Percentiles rank a stretch among this genome's conserved stretches.
Conservation (phyloP, 306 rosid species). For the Lagenaria siceraria region DNA sequence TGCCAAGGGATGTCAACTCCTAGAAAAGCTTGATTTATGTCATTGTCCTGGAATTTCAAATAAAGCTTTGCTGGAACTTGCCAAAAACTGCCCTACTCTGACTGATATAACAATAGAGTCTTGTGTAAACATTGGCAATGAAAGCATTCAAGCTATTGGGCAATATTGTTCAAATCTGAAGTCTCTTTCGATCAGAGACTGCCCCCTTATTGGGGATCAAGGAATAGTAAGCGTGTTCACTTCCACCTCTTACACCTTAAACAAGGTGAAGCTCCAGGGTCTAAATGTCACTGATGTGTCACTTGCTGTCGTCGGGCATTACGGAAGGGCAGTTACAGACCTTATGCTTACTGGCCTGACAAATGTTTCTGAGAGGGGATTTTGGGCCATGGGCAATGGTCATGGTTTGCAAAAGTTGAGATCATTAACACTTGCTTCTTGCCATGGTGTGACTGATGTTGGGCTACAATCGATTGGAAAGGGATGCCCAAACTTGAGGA, state of each 20-base stretch:
- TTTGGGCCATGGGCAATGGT: slow-evolving; percentile 87
- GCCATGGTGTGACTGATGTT: slow-evolving; percentile 62
- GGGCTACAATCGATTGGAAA: slow-evolving; percentile 69
- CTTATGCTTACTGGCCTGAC: slow-evolving; percentile 52
- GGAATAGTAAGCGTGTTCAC: slow-evolving; percentile 59
- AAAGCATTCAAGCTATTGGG: slow-evolving; percentile 70
- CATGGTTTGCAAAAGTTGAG: slow-evolving; percentile 74
- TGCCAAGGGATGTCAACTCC: slow-evolving; percentile 50
- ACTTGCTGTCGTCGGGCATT: slow-evolving; percentile 83
- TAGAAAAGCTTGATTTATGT: slow-evolving; percentile 70
- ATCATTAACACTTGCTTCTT: slow-evolving; percentile 44
- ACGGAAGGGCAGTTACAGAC: slow-evolving; percentile 55
- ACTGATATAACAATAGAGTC: slow-evolving; percentile 59
- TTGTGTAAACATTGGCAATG: slow-evolving; percentile 67
- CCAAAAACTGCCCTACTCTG: slow-evolving; percentile 64
- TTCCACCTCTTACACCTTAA: slow-evolving; percentile 39
- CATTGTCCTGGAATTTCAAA: slow-evolving; percentile 58
- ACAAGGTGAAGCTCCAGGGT: slow-evolving; percentile 63
- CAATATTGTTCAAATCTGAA: slow-evolving; percentile 50
- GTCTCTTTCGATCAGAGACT: slow-evolving; percentile 51
- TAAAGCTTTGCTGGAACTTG: slow-evolving; percentile 53
- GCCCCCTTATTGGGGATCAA: slow-evolving; percentile 60
- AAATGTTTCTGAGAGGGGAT: slow-evolving; percentile 69
- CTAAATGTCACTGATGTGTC: slow-evolving; percentile 66
- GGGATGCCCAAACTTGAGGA: slow-evolving; percentile 83